Base-by-base conservation (phyloP, 768 basidiomycete genomes). In the Polyporus arcularius region DNA sequence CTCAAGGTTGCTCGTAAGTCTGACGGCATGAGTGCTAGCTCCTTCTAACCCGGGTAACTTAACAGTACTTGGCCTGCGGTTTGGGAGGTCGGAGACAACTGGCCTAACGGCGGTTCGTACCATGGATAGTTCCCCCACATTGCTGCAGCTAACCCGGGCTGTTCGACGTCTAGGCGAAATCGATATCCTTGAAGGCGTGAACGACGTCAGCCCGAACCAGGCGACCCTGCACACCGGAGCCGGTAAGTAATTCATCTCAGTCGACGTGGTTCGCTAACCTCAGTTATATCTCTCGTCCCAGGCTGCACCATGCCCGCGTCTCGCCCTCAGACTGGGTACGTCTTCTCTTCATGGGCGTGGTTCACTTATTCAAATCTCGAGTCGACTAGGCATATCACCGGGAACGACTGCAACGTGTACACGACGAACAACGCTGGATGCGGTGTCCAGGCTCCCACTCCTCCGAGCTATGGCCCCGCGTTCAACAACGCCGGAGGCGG, bases 401-500 rank as follows among this genome's bases (percentile, higher is more conserved):
- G 45, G 30, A 65, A 62, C 51, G 64, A 87, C 67, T 88, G 86
- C 66, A 75, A 85, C 63, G 70, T 70, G 16, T 72, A 69, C 28
- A 77, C 71, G 2, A 81, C 74, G 21, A 73, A 75, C 50, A 86
- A 87, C 58, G 72, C 78, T 1, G 87, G 85, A 0, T 88, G 87
- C 66, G 82, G 84, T n/a, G 85, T 88, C 5, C 64, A 72, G 6
- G 67, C 67, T 10, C 46, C 60, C 39, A 63, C 74, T 4, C 66
- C 74, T 0, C 72, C 76, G 58, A 85, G 80, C 66, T 88, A 79
- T 64, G 87, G 86, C 0, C 80, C 85, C 0, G 69, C 68, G 0
- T 85, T 89, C 74, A 88, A 89, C 70, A 64, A 55, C 41, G 76
- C 76, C 48, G 86, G 86, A 8, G 87, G 87, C 38, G 87, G 87